Evolutionary conservation across 345 rosid species (phyloP).

Genomic region (Bretschneidera sinensis): DNA sequence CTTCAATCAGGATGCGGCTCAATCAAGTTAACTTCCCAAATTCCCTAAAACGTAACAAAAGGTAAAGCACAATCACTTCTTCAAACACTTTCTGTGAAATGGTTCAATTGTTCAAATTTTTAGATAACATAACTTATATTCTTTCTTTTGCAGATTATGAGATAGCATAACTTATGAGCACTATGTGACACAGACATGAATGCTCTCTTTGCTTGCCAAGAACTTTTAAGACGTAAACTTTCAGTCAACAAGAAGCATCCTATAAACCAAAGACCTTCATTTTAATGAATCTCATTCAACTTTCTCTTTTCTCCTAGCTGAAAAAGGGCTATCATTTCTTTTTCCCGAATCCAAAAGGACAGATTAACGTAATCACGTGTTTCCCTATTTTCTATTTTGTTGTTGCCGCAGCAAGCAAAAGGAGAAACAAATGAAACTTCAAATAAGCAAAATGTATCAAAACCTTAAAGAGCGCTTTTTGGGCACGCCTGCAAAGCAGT

Average conservation of each 20-base stretch:
- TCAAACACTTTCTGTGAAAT: neutral
- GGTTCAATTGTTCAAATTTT: neutral
- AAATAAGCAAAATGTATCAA: too few relatives aligned
- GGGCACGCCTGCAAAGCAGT: too few relatives aligned
- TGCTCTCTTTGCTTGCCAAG: neutral
- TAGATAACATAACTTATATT: neutral
- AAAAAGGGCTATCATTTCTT: too few relatives aligned
- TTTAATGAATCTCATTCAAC: neutral
- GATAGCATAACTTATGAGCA: neutral
- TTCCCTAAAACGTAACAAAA: neutral
- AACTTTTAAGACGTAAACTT: neutral
- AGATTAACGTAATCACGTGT: too few relatives aligned
- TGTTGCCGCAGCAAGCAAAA: too few relatives aligned
- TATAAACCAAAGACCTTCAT: neutral
- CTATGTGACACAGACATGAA: too few relatives aligned
- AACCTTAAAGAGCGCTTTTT: too few relatives aligned
- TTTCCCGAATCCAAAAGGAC: too few relatives aligned
- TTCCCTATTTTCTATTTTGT: too few relatives aligned
- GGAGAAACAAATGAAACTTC: too few relatives aligned
- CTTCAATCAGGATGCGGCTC: neutral
- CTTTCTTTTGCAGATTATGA: neutral
- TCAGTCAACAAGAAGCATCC: neutral
- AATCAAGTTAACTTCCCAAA: neutral
- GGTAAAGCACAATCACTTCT: neutral
- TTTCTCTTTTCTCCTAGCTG: too few relatives aligned